Evolutionary conservation across 208 protist species (phyloP), one percentile per base, ranked within the genome.

Genomic region (Leishmania braziliensis): DNA sequence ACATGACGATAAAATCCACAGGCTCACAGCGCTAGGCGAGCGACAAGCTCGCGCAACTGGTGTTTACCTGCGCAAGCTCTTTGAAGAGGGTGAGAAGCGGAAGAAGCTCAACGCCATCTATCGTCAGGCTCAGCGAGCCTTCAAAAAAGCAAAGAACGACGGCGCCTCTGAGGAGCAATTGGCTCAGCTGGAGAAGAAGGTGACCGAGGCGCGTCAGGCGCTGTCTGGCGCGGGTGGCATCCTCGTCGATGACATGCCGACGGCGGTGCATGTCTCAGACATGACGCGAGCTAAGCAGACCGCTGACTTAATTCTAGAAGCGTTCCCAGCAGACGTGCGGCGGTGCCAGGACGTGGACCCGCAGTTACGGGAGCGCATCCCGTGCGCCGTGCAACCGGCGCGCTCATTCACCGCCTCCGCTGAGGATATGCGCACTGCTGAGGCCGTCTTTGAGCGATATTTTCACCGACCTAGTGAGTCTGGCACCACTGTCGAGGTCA

Each of bases 271-370:
- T 75, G 88, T 93, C 12, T 94, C 90, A 0, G 88, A 93, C 70
- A 78, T 96, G 82, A 90, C 84, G 4, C 89, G 92, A 0, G 92
- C 92, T 10, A 85, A 92, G 77, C 83, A 96, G 75, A 96, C 92
- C 1, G 89, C 85, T 0, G 56, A 90, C 66, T 63, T 86, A 1
- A 92, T 96, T 80, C 77, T 93, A 9, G 83, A 88, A 18, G 72
- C 84, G 23, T 91, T 92, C 65, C 82, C 90, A 26, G 36, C 48
- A 5, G 75, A 48, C 4, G 36, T 91, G 16, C 77, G 51, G 48
- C 84, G 81, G 63, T 80, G 78, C 0, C 54, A 88, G n/a, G 75
- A 76, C 54, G 81, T 86, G 6, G 92, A 96, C 77, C 50, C 75
- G 29, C 53, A 81, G 56, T 83, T 96, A 62, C 77, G 88, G 10